Base-by-base conservation (phyloP, 2,329 filamentous ascomycete genomes). In the Decorospora gaudefroyi region DNA sequence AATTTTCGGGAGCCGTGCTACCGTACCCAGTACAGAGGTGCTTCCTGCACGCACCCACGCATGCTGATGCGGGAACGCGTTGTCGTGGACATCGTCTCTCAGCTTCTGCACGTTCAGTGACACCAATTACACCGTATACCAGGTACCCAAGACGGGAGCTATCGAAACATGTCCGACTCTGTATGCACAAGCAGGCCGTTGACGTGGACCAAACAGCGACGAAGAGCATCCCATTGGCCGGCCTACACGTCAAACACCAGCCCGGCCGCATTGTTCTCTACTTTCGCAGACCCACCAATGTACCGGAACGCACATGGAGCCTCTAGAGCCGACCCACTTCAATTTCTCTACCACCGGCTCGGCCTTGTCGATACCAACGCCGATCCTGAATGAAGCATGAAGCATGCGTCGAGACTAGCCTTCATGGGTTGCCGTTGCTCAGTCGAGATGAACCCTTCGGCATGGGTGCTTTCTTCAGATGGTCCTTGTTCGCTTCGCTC, bases 351-450 rank as follows among this genome's bases (percentile, higher is more conserved):
- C 33, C 29, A 22, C 19, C n/a, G 27, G 13, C 17, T 19, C 33
- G 48, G 44, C 23, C 34, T 32, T 33, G 31, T 29, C 38, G 34
- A 44, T 41, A 29, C 33, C 28, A 23, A 33, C 40, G 48, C 40
- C 34, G 45, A 47, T 51, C 31, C 25, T 23, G 39, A 21, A 41
- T 25, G 33, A 15, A 41, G 31, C 23, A 40, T 18, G 29, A 30
- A 25, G 17, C 25, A 17, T 39, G 32, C 23, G 19, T 40, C 27
- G 31, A 38, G 26, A 30, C 32, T 25, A 48, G 38, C 30, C 37
- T 31, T 26, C 29, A 25, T 33, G 16, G 27, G 19, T 26, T 27
- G 22, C 30, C 26, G 40, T 33, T 32, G 42, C 46, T 38, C 34
- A 35, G 31, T 44, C 21, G 30, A 30, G 23, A 17, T 35, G 43